Percentiles rank a stretch among this genome's conserved stretches.
These are phyloP conservation scores for Trypanosoma vivax DNA, from an alignment of 208 protist genomes.

Conservation along the genomic window DNA sequence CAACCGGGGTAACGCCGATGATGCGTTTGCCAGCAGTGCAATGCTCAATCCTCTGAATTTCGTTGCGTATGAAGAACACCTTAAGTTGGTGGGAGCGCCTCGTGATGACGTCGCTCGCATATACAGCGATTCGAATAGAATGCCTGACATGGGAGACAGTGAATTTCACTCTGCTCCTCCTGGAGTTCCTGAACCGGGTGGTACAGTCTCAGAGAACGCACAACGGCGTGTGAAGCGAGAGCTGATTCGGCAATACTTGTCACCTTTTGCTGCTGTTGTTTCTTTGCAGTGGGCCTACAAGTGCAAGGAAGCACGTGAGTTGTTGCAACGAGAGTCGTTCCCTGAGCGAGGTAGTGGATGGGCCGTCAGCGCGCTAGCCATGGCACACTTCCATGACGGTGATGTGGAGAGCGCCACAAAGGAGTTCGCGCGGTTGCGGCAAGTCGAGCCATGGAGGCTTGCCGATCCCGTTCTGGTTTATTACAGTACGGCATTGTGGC, in stretches of 20 bases:
- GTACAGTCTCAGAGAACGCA: background rate
- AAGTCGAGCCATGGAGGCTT: slow-evolving; percentile 49
- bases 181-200: background rate
- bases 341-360: slow-evolving; percentile 27
- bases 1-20: slow-evolving; percentile 13
- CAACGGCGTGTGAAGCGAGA: slow-evolving; percentile 13
- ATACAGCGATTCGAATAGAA: slow-evolving; percentile 4
- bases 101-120: slow-evolving; percentile 10
- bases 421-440: slow-evolving; percentile 41
- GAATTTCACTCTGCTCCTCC: background rate
- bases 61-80: slow-evolving; percentile 45
- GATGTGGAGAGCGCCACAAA: slow-evolving; percentile 48
- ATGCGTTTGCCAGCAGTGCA: slow-evolving; percentile 24
- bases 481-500: slow-evolving; percentile 96
- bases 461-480: slow-evolving; percentile 59
- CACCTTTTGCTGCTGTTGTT: slow-evolving; percentile 16
- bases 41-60: slow-evolving; percentile 40
- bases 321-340: slow-evolving; percentile 14
- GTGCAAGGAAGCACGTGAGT: slow-evolving; percentile 14
- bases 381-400: slow-evolving; percentile 72
- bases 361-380: slow-evolving; percentile 42
- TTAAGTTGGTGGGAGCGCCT: slow-evolving; percentile 12
- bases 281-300: slow-evolving; percentile 15
- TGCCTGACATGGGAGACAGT: background rate
- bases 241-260: slow-evolving; percentile 12